Conservation (phyloP, 129 eudicot species). For the Artemisia argyi region DNA sequence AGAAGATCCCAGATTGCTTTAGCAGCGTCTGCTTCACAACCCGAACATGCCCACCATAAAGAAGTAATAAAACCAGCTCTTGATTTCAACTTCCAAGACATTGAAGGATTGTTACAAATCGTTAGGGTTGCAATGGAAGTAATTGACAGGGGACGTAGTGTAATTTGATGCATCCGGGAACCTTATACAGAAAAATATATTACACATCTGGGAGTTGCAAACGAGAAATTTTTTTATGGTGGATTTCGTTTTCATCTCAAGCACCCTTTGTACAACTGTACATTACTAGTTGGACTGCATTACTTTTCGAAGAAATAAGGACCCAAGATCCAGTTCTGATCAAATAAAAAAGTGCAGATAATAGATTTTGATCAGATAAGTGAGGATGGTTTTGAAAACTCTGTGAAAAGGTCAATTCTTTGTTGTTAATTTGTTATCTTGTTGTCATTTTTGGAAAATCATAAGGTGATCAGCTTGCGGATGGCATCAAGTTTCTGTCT, state of each 20-base stretch:
- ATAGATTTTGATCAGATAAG: slow-evolving; percentile 31
- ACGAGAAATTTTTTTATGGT: slow-evolving; percentile 12
- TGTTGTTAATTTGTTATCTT: slow-evolving; percentile 33
- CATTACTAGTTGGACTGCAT: slow-evolving; percentile 31
- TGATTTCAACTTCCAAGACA: slow-evolving; percentile 86
- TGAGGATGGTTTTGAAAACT: slow-evolving; percentile 27
- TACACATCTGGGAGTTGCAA: slow-evolving; percentile 15
- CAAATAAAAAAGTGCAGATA: slow-evolving; percentile 31
- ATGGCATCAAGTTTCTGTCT: slow-evolving; percentile 23
- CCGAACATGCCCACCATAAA: slow-evolving; percentile 56
- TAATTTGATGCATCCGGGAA: slow-evolving; percentile 19
- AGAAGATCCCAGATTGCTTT: slow-evolving; percentile 77
- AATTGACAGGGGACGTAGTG: slow-evolving; percentile 41
- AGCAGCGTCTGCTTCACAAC: slow-evolving; percentile 55
- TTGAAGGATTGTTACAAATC: slow-evolving; percentile 79
- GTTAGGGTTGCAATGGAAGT: slow-evolving; percentile 93
- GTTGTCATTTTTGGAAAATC: slow-evolving; percentile 23
- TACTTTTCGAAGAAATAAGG: slow-evolving; percentile 33
- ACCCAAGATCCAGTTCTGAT: slow-evolving; percentile 29
- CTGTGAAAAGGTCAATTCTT: slow-evolving; percentile 15
- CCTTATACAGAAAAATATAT: background rate
- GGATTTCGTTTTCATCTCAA: slow-evolving; percentile 1
- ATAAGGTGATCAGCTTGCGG: too few relatives aligned
- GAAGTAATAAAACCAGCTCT: slow-evolving; percentile 75
- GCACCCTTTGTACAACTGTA: slow-evolving; percentile 37